Conservation (phyloP, 177 flowering plant genomes). For the Tripterygium wilfordii region DNA sequence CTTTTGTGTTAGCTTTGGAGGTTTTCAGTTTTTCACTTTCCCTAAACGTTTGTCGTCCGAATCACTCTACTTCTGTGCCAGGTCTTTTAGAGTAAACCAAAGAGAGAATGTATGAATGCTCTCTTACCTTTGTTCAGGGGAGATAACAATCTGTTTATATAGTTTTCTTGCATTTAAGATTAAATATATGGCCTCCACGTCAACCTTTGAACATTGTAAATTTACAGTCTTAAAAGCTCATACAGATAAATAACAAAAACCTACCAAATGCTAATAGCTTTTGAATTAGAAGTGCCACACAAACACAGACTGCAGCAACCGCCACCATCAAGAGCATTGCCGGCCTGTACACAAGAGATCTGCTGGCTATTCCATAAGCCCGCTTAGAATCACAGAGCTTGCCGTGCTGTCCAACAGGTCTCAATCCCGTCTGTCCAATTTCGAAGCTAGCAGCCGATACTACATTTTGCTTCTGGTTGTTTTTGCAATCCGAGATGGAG, state of each 20-base stretch:
- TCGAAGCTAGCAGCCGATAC: slow-evolving; percentile 22
- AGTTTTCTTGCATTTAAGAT: no score
- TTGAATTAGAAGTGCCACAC: slow-evolving; percentile 72
- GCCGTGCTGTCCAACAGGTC: slow-evolving; percentile 25
- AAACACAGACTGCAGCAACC: slow-evolving; percentile 87
- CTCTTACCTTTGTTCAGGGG: no score
- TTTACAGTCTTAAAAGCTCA: slow-evolving; percentile 11
- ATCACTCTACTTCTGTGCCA: no score
- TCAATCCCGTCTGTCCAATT: slow-evolving; percentile 18
- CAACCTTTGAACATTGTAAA: no score
- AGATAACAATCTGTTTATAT: no score
- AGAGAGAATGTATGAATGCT: no score
- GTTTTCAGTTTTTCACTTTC: no score
- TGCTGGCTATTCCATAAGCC: slow-evolving; percentile 21
- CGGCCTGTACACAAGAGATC: slow-evolving; percentile 56
- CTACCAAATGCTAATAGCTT: slow-evolving; percentile 43
- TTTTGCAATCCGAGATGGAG: slow-evolving; percentile 8
- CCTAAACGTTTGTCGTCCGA: no score
- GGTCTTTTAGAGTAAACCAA: no score
- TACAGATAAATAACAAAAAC: slow-evolving; percentile 4
- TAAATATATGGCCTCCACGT: no score
- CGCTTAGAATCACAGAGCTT: slow-evolving; percentile 40
- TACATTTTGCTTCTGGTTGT: slow-evolving; percentile 21
- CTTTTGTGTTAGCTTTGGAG: no score
- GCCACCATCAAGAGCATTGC: slow-evolving; percentile 76